Percentiles rank a stretch among this genome's conserved stretches.
Conservation (phyloP, 805 yeast genomes). For the Spathaspora passalidarum region DNA sequence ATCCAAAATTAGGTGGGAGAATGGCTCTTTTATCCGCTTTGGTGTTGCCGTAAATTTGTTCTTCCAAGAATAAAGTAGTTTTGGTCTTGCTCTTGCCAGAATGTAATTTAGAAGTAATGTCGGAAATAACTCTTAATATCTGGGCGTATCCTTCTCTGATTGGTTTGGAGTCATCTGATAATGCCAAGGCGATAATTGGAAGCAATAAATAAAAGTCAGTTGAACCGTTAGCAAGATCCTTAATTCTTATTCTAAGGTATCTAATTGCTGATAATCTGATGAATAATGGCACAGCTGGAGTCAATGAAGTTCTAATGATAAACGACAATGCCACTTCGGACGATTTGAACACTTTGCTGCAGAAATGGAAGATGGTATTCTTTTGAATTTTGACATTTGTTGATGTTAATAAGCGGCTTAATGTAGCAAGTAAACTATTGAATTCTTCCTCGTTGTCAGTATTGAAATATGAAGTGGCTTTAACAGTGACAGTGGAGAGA, state of each 20-base stretch:
- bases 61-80: conserved; percentile 42
- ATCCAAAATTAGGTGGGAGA: conserved; percentile 60
- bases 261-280: conserved; percentile 51
- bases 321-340: conserved; percentile 53
- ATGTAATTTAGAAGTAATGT: conserved; percentile 36
- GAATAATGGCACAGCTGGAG: conserved; percentile 57
- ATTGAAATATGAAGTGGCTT: conserved; percentile 17
- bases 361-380: conserved; percentile 12
- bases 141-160: conserved; percentile 41
- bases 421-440: conserved; percentile 36
- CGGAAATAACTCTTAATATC: conserved; percentile 19
- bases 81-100: conserved; percentile 32
- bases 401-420: conserved; percentile 41
- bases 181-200: conserved; percentile 56
- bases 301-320: conserved; percentile 51
- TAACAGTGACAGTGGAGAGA: conserved; percentile 12
- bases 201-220: conserved; percentile 48
- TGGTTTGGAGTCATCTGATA: conserved; percentile 47
- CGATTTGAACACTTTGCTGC: conserved; percentile 29
- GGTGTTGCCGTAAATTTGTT: conserved; percentile 55
- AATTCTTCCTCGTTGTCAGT: conserved; percentile 38
- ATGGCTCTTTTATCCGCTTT: conserved; percentile 48
- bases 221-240: conserved; percentile 24
- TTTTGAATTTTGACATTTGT: conserved; percentile 12
- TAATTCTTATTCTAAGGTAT: conserved; percentile 33